phyloP scores from a whole-genome alignment of 805 yeast species.

The Henningerozyma blattae region DNA sequence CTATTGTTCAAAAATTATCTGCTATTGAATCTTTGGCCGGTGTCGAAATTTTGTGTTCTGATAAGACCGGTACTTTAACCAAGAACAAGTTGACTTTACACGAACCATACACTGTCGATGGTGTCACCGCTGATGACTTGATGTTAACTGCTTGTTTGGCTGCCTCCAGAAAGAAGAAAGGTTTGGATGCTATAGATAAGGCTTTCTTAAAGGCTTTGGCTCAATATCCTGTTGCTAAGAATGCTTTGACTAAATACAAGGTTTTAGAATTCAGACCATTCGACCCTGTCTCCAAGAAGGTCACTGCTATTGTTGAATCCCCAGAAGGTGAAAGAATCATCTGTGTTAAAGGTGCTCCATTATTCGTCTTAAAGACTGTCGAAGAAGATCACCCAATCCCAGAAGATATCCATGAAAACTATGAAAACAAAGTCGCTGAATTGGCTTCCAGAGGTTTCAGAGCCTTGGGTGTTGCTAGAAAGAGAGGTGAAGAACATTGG shows the following conservation, averaged over 20 bases:
- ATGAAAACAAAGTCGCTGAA: conserved; percentile 95
- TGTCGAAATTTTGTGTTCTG: conserved; percentile 96
- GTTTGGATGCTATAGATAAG: conserved; percentile 94
- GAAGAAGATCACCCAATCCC: conserved; percentile 96
- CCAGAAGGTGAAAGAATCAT: conserved; percentile 91
- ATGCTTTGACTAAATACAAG: conserved; percentile 86
- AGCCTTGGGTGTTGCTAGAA: conserved; percentile 97
- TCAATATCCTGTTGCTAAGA: conserved; percentile 83
- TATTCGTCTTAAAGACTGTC: conserved; percentile 91
- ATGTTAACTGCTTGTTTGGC: conserved; percentile 97
- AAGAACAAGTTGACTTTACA: conserved; percentile 91
- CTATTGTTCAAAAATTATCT: conserved; percentile 91
- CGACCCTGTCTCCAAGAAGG: conserved; percentile 96
- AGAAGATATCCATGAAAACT: conserved; percentile 85
- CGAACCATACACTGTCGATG: conserved; percentile 96
- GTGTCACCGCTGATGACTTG: conserved; percentile 90
- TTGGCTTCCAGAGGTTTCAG: conserved; percentile 98
- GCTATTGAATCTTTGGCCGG: conserved; percentile 96
- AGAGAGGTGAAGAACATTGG: conserved; percentile 98
- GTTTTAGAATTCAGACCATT: conserved; percentile 93
- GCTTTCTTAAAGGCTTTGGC: conserved; percentile 89
- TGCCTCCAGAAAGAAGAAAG: conserved; percentile 96
- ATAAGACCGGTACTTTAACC: conserved; percentile 96
- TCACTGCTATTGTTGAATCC: conserved; percentile 87
- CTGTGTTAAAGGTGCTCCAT: conserved; percentile 98